These are phyloP conservation scores for Coniosporium apollinis DNA, from an alignment of 495 filamentous ascomycete genomes.

Conservation along the genomic window DNA sequence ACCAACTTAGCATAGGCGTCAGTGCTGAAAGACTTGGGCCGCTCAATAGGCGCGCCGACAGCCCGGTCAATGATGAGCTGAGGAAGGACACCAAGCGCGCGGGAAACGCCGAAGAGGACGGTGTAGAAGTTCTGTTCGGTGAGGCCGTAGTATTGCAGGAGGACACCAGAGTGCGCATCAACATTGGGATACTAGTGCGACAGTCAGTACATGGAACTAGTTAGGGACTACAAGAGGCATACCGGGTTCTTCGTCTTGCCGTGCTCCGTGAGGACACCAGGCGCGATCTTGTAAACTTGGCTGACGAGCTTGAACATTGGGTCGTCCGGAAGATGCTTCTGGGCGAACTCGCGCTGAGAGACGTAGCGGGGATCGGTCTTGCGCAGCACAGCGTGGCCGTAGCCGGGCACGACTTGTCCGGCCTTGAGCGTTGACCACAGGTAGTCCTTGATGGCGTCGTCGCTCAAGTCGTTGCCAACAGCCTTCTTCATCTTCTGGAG, in stretches of 20 bases:
- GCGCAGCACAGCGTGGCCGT: slow-evolving; percentile 96
- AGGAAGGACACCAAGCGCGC: slow-evolving; percentile 92
- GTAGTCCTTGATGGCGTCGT: slow-evolving; percentile 91
- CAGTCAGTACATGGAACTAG: too few relatives aligned
- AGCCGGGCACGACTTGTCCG: slow-evolving; percentile 92
- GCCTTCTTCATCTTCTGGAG: slow-evolving; percentile 96
- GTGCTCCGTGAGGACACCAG: slow-evolving; percentile 93
- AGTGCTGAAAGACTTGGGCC: slow-evolving; percentile 95
- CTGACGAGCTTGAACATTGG: slow-evolving; percentile 99
- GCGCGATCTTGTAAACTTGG: slow-evolving; percentile 99
- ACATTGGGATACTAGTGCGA: slow-evolving; percentile 25
- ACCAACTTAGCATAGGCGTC: slow-evolving; percentile 92
- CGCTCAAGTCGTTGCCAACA: slow-evolving; percentile 85
- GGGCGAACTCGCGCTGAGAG: slow-evolving; percentile 91
- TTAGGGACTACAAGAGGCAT: too few relatives aligned
- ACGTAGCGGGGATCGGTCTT: slow-evolving; percentile 98
- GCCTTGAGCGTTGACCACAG: slow-evolving; percentile 92
- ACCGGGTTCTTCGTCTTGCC: slow-evolving; percentile 97
- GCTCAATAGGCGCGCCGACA: slow-evolving; percentile 68
- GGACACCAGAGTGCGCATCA: slow-evolving; percentile 73
- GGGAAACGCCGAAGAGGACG: slow-evolving; percentile 94
- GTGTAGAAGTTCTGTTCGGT: slow-evolving; percentile 99
- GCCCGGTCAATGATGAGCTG: slow-evolving; percentile 99
- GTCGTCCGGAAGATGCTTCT: slow-evolving; percentile 80
- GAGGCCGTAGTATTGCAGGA: slow-evolving; percentile 97